Percentiles rank a stretch among this genome's conserved stretches.
These are phyloP conservation scores for Trichoderma simmonsii DNA, from an alignment of 2,329 filamentous ascomycete species.

Conservation along the genomic window DNA sequence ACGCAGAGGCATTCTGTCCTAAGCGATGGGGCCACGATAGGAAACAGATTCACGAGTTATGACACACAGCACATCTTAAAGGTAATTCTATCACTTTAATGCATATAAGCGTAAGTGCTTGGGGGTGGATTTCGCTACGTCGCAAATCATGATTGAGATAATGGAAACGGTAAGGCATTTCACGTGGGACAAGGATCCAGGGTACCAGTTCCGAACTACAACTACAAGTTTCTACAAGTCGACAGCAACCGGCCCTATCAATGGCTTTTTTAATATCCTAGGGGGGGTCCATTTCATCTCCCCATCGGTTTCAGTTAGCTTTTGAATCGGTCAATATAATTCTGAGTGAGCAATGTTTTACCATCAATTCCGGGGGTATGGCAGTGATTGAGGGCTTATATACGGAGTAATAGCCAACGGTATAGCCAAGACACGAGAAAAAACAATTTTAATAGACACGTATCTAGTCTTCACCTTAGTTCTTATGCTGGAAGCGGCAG, in stretches of 20 bases:
- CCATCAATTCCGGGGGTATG: background rate
- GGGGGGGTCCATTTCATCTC: background rate
- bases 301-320: background rate
- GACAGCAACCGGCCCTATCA: background rate
- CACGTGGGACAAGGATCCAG: background rate
- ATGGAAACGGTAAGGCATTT: background rate
- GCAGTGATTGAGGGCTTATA: background rate
- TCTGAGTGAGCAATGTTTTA: background rate
- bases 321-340: background rate
- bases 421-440: background rate
- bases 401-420: background rate
- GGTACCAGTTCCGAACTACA: background rate
- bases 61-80: background rate
- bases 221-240: background rate
- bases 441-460: background rate
- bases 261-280: background rate
- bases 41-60: background rate
- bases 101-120: background rate
- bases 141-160: background rate
- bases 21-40: background rate
- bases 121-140: background rate
- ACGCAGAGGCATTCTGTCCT: background rate
- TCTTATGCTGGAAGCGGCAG: background rate
- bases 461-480: background rate
- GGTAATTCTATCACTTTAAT: background rate